Evolutionary conservation across 106 monocot species (phyloP), one percentile per base, ranked within the genome.

Genomic region (Platanthera guangdongensis): DNA sequence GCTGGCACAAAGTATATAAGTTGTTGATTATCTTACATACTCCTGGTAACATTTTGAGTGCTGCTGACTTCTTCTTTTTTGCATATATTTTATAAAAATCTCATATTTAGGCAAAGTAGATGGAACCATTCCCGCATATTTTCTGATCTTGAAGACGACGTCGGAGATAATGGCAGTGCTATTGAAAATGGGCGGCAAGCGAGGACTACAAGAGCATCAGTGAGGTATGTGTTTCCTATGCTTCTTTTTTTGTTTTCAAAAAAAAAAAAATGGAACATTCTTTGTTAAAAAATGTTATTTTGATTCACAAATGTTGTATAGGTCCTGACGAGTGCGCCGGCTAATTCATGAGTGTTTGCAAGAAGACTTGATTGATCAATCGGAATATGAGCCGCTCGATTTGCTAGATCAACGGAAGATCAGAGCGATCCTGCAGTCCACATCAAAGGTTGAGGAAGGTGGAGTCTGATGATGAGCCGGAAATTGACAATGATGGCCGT

Each of bases 101-200:
- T 47, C 47, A 1, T 76, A 49, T 83, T 62, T 79, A 91, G 90
- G 83, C 82, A 83, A 60, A 92, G 92, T 79, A 86, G 82, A 79
- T 92, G 92, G 92, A 92, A 92, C 72, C 88, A 92, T 78, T 85
- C 86, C 78, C 88, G 82, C 19, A 92, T 92, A 16, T 92, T 88
- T 77, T 88, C 92, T 72, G 88, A 92, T 71, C 80, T 82, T 78
- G 92, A 88, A 77, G 86, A 86, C 50, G 86, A 88, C 16, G 80
- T 75, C 50, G 73, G 30, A 13, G 69, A 74, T 16, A 77, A 83
- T 74, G 82, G 82, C 68, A 77, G 78, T 67, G 75, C 65, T 57
- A 79, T 73, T 18, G 77, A 81, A 78, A 55, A 78, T 25, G 52
- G n/a, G 62, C 18, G 30, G 18, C 59, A 50, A 25, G 82, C 73